phyloP scores from a whole-genome alignment of 345 rosid species.

The Bruguiera sexangula region DNA sequence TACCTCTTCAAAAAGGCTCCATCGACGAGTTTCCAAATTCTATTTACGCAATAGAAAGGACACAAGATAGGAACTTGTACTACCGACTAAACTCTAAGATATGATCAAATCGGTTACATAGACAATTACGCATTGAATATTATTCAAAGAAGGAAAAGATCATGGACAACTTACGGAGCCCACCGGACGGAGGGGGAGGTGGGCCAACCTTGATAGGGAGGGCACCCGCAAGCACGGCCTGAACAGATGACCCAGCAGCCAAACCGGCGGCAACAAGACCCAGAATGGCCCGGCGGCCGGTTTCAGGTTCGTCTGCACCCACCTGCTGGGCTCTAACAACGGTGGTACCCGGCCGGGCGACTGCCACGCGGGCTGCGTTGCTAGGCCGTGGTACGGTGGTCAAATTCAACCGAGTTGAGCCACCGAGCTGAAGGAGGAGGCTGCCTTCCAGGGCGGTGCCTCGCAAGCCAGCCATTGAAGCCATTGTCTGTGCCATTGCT shows the following conservation, averaged over 20 bases:
- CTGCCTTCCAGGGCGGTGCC: slow-evolving; percentile 68
- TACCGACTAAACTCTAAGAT: too few relatives aligned
- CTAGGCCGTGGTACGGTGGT: background rate
- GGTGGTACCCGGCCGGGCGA: slow-evolving; percentile 37
- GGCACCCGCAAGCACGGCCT: slow-evolving; percentile 71
- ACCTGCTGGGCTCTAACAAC: slow-evolving; percentile 60
- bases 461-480: slow-evolving; percentile 70
- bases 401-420: slow-evolving; percentile 45
- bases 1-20: too few relatives aligned
- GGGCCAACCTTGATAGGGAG: slow-evolving; percentile 75
- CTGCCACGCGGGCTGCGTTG: slow-evolving; percentile 22
- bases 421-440: slow-evolving; percentile 46
- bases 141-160: background rate
- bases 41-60: too few relatives aligned
- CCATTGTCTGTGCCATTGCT: slow-evolving; percentile 63
- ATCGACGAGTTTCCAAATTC: too few relatives aligned
- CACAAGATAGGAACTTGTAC: too few relatives aligned
- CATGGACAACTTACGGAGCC: slow-evolving; percentile 72
- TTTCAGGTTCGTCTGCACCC: slow-evolving; percentile 45
- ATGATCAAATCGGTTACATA: too few relatives aligned
- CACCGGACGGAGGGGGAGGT: slow-evolving; percentile 91
- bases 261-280: slow-evolving; percentile 72
- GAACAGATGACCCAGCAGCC: slow-evolving; percentile 67
- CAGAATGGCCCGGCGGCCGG: slow-evolving; percentile 66
- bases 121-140: too few relatives aligned